These are phyloP conservation scores for Linnemannia zychae DNA, from an alignment of 192 early-diverging fungal species.

Conservation along the genomic window DNA sequence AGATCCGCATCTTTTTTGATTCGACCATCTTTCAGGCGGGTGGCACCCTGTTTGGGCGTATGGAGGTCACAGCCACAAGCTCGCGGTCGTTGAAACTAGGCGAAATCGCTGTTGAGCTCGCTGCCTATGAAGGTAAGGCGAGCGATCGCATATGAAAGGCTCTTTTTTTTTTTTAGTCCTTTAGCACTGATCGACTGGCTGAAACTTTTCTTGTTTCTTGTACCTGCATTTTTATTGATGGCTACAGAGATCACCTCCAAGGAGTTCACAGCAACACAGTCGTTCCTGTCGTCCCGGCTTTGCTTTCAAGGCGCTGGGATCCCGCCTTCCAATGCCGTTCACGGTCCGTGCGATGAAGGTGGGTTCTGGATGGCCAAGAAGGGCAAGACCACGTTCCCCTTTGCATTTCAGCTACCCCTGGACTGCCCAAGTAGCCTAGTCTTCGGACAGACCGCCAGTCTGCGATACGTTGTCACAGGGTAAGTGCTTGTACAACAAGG, in stretches of 20 bases:
- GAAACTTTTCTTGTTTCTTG: slow-evolving; percentile 2
- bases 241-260: slow-evolving; percentile 59
- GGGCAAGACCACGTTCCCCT: slow-evolving; percentile 75
- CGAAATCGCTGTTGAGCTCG: slow-evolving; percentile 74
- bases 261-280: slow-evolving; percentile 60
- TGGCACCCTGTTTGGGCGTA: slow-evolving; percentile 66
- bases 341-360: slow-evolving; percentile 60
- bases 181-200: neutral
- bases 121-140: slow-evolving; percentile 69
- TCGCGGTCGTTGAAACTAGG: slow-evolving; percentile 67
- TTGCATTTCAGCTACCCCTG: slow-evolving; percentile 72
- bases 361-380: slow-evolving; percentile 74
- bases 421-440: slow-evolving; percentile 70
- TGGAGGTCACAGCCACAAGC: slow-evolving; percentile 63
- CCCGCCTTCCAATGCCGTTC: slow-evolving; percentile 71
- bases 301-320: slow-evolving; percentile 70
- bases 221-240: slow-evolving; percentile 40
- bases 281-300: slow-evolving; percentile 65
- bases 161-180: neutral
- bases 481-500: slow-evolving; percentile 27
- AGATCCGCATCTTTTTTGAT: slow-evolving; percentile 69
- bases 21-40: slow-evolving; percentile 73
- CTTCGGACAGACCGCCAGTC: slow-evolving; percentile 62
- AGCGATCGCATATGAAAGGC: neutral
- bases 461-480: slow-evolving; percentile 74